Conservation (phyloP, 805 yeast species). For the Kodamaea kakaduensis region DNA sequence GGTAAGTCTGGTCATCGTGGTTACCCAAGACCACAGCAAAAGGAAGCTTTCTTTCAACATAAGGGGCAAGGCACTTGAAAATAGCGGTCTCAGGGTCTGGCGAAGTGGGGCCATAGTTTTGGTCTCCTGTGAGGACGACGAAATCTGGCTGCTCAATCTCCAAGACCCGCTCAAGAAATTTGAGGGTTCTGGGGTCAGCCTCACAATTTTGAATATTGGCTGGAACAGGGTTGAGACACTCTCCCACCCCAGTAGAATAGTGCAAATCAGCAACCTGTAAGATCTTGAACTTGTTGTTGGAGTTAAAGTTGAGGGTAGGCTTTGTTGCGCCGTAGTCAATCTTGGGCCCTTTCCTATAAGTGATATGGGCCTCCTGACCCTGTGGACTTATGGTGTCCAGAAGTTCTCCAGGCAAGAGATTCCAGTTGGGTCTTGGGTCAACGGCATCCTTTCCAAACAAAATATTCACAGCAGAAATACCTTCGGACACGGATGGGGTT, state of each 20-base stretch:
- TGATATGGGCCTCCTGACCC: conserved; percentile 16
- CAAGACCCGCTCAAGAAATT: conserved; percentile 58
- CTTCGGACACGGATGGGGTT: conserved; percentile 21
- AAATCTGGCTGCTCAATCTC: conserved; percentile 79
- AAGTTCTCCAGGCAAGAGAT: background rate
- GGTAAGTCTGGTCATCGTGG: conserved; percentile 86
- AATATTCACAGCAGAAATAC: conserved; percentile 57
- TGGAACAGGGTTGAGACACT: conserved; percentile 72
- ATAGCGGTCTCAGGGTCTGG: conserved; percentile 81
- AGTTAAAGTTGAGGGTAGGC: conserved; percentile 26
- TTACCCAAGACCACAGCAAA: conserved; percentile 87
- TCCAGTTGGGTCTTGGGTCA: conserved; percentile 78
- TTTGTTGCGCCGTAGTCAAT: conserved; percentile 22
- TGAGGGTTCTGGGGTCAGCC: conserved; percentile 72
- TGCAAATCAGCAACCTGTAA: conserved; percentile 90
- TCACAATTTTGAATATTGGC: conserved; percentile 49
- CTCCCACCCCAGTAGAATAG: conserved; percentile 78
- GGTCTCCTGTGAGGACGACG: conserved; percentile 88
- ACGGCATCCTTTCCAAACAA: conserved; percentile 69
- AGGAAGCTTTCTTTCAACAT: conserved; percentile 65
- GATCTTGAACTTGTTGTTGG: conserved; percentile 60
- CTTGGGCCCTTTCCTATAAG: conserved; percentile 33
- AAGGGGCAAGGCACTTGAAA: conserved; percentile 68
- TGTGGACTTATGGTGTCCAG: conserved; percentile 10
- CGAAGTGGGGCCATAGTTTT: conserved; percentile 71